A percentile compares a stretch with the other conserved stretches of the same genome.
Conservation (phyloP, 768 basidiomycete genomes). For the Atractiella rhizophila region DNA sequence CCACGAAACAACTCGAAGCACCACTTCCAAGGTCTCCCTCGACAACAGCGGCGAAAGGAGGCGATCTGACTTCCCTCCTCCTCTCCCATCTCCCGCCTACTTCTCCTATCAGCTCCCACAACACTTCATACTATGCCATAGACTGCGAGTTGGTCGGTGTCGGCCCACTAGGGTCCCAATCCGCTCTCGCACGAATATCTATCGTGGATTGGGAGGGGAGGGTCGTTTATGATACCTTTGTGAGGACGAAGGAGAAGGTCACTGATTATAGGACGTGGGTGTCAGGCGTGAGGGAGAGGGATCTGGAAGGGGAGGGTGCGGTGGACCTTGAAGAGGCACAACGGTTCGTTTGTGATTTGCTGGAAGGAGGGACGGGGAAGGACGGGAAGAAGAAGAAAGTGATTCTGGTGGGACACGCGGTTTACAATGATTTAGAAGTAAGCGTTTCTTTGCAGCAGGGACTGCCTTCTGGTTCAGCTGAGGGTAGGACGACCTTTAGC, state of each 20-base stretch:
- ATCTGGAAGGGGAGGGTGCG: constrained; percentile 49
- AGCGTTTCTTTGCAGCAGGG: constrained; percentile 11
- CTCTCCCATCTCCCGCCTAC: too few relatives aligned
- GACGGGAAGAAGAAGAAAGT: constrained; percentile 50
- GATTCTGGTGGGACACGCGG: constrained; percentile 70
- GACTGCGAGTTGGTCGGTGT: constrained; percentile 98
- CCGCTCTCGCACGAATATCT: constrained; percentile 63
- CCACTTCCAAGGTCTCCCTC: too few relatives aligned
- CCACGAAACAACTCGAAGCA: too few relatives aligned
- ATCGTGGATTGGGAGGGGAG: constrained; percentile 71
- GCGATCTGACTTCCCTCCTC: too few relatives aligned
- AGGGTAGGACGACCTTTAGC: too few relatives aligned
- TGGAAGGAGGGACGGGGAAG: constrained; percentile 44
- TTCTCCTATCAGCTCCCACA: too few relatives aligned
- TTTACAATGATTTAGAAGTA: constrained; percentile 73
- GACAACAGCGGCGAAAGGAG: too few relatives aligned
- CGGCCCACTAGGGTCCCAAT: constrained; percentile 57
- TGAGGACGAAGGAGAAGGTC: constrained; percentile 59
- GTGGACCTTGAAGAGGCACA: constrained; percentile 48
- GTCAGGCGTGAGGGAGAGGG: constrained; percentile 51
- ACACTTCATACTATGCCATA: constrained; percentile 30
- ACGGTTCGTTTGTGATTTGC: too few relatives aligned
- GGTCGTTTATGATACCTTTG: constrained; percentile 56
- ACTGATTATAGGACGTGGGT: constrained; percentile 79
- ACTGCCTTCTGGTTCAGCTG: too few relatives aligned